Evolutionary conservation across 441 rosid genomes (phyloP), one percentile per base, ranked within the genome.

Genomic region (Isatis lusitanica): DNA sequence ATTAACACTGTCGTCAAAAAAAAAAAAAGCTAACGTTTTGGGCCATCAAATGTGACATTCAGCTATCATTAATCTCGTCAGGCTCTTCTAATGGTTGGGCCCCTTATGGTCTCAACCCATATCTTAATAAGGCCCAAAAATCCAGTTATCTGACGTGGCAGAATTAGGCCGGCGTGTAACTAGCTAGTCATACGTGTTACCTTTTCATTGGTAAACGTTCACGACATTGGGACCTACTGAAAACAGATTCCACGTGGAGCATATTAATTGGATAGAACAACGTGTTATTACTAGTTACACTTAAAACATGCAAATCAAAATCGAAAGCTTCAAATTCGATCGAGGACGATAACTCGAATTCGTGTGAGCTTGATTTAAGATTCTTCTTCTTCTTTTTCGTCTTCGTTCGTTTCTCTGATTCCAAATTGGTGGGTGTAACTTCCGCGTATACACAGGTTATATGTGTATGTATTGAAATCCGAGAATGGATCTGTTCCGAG

Each of bases 401-500:
- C 7, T 11, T 65, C 10, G 11, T 2, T 57, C 43, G 59, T 59
- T 6, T 64, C 26, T 63, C 13, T 31, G 55, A 24, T 31, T 68
- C 39, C 31, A 64, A 50, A 53, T 57, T 42, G 8, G 36, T 36
- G 48, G 43, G 58, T 28, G 62, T 68, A 50, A 33, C 43, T 6
- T 61, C 4, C 5, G 70, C 31, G 52, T 28, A 24, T 26, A 2
- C 28, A 26, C 28, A 26, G 28, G 28, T 26, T 26, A 26, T 26
- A 50, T 31, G 62, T 67, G 36, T 69, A 59, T 69, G 53, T 40
- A 51, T 38, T 40, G 75, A 62, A 62, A 58, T 50, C 39, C 36
- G 65, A 63, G 38, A 53, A 81, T 88, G 91, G 84, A 84, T 74
- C 68, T 74, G 74, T 74, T 50, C 28, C 68, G 80, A 70, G 66